A percentile compares a stretch with the other conserved stretches of the same genome.
These are phyloP conservation scores for Pseudocercospora eumusae DNA, from an alignment of 2,329 filamentous ascomycete genomes.

Conservation along the genomic window DNA sequence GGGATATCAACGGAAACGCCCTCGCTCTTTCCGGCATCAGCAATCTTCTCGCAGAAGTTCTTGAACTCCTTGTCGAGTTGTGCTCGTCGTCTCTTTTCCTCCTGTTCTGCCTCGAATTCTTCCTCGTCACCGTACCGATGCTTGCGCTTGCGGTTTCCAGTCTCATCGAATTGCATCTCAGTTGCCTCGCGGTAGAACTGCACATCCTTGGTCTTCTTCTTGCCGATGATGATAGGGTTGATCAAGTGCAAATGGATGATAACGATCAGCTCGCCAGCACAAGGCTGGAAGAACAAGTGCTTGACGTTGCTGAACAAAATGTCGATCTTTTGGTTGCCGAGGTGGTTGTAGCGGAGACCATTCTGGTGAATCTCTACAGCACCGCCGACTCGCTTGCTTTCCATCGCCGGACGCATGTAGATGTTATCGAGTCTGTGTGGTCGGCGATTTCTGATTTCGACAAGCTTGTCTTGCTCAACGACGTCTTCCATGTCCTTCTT, in stretches of 20 bases:
- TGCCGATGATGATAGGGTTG: constrained; percentile 96
- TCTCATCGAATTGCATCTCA: constrained; percentile 98
- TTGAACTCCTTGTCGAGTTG: constrained; percentile 95
- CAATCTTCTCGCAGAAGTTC: constrained; percentile 94
- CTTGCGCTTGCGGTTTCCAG: constrained; percentile 94
- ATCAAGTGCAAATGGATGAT: constrained; percentile 98
- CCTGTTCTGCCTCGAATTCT: constrained; percentile 97
- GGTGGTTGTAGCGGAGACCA: constrained; percentile 89
- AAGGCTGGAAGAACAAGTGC: constrained; percentile 98
- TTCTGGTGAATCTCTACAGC: constrained; percentile 98
- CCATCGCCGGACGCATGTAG: constrained; percentile 90
- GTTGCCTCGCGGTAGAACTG: constrained; percentile 98
- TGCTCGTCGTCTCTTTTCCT: constrained; percentile 86
- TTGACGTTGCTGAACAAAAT: constrained; percentile 98
- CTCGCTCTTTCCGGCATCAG: constrained; percentile 88
- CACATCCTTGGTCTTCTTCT: constrained; percentile 98
- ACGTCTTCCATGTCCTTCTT: constrained; percentile 99
- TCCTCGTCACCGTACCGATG: constrained; percentile 98
- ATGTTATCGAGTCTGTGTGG: constrained; percentile 90
- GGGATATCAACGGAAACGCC: constrained; percentile 93
- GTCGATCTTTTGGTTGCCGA: constrained; percentile 81
- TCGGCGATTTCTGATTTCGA: constrained; percentile 91
- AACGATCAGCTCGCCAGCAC: constrained; percentile 92
- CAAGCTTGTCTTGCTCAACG: constrained; percentile 95
- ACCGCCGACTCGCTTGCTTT: constrained; percentile 93